phyloP scores from a whole-genome alignment of 1,284 basidiomycete species.

The Marasmius sp. region DNA sequence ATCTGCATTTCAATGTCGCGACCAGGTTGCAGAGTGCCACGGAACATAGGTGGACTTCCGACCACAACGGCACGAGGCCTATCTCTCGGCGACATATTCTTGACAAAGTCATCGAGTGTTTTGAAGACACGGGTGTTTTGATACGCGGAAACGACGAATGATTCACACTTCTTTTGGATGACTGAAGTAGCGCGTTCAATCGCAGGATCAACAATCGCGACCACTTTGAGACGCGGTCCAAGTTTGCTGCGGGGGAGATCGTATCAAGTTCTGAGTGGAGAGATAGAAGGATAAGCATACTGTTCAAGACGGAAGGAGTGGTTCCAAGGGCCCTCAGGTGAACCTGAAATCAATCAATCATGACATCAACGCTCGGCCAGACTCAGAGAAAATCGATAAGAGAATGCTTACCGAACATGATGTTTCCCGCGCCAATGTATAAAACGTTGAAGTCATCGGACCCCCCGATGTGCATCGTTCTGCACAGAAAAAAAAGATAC shows the following conservation, averaged over 20 bases:
- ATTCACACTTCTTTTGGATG: slow-evolving; percentile 88
- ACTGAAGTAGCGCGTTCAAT: slow-evolving; percentile 80
- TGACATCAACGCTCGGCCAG: slow-evolving; percentile 1
- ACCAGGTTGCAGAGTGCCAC: slow-evolving; percentile 76
- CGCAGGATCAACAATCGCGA: slow-evolving; percentile 92
- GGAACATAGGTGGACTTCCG: slow-evolving; percentile 92
- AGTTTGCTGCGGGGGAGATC: slow-evolving; percentile 70
- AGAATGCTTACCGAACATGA: slow-evolving; percentile 78
- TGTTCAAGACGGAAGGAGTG: slow-evolving; percentile 95
- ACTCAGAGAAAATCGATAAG: slow-evolving; percentile 10
- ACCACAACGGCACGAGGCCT: slow-evolving; percentile 81
- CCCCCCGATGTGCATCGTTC: slow-evolving; percentile 55
- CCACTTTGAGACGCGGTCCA: slow-evolving; percentile 93
- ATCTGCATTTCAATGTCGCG: slow-evolving; percentile 91
- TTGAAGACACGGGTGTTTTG: slow-evolving; percentile 88
- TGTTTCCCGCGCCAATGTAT: slow-evolving; percentile 91
- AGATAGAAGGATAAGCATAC: slow-evolving; percentile 38
- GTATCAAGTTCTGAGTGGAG: slow-evolving; percentile 12
- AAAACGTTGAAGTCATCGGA: slow-evolving; percentile 83
- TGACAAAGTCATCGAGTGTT: slow-evolving; percentile 85
- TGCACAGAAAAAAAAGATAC: slow-evolving; percentile 26
- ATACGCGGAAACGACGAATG: slow-evolving; percentile 94
- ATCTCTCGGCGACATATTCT: slow-evolving; percentile 62
- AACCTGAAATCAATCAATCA: slow-evolving; percentile 46
- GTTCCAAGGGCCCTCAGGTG: slow-evolving; percentile 88